Percentiles rank a stretch among this genome's conserved stretches.
phyloP scores from a whole-genome alignment of 257 asterid species.

The Nicotiana paniculata region DNA sequence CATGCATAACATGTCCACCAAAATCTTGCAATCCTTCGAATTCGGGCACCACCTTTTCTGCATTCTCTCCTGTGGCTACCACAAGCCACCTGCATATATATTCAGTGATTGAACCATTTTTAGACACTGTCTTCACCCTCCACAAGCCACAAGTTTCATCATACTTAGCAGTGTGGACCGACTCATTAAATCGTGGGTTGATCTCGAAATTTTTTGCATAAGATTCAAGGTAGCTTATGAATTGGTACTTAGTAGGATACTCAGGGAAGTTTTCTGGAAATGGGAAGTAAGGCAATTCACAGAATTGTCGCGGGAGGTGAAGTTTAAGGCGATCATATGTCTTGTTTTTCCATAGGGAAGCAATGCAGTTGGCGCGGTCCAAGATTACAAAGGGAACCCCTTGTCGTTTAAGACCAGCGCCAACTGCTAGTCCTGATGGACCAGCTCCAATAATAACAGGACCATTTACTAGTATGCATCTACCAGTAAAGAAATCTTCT shows the following conservation, averaged over 20 bases:
- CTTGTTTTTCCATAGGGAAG: constrained; percentile 73
- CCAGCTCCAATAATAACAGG: constrained; percentile 92
- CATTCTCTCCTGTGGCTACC: constrained; percentile 90
- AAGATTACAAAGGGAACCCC: constrained; percentile 82
- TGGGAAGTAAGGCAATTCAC: constrained; percentile 66
- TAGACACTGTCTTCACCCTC: constrained; percentile 42
- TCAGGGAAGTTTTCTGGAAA: constrained; percentile 67
- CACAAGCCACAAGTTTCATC: constrained; percentile 73
- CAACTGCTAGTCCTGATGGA: constrained; percentile 85
- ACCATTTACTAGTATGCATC: constrained; percentile 79
- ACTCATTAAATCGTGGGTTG: constrained; percentile 57
- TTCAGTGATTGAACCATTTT: constrained; percentile 27
- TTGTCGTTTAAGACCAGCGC: constrained; percentile 63
- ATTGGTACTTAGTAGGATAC: constrained; percentile 68
- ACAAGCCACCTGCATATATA: constrained; percentile 84
- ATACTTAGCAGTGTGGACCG: constrained; percentile 52
- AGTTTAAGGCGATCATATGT: constrained; percentile 86
- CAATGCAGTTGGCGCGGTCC: constrained; percentile 86
- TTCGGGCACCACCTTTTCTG: constrained; percentile 70
- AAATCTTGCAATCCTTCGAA: constrained; percentile 53
- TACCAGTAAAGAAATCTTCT: constrained; percentile 52
- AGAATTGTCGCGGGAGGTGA: constrained; percentile 79
- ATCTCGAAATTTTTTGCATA: constrained; percentile 51
- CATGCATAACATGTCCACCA: constrained; percentile 56
- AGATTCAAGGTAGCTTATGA: constrained; percentile 61